Conservation (phyloP, 148 eudicot genomes). For the Arctostaphylos glauca region DNA sequence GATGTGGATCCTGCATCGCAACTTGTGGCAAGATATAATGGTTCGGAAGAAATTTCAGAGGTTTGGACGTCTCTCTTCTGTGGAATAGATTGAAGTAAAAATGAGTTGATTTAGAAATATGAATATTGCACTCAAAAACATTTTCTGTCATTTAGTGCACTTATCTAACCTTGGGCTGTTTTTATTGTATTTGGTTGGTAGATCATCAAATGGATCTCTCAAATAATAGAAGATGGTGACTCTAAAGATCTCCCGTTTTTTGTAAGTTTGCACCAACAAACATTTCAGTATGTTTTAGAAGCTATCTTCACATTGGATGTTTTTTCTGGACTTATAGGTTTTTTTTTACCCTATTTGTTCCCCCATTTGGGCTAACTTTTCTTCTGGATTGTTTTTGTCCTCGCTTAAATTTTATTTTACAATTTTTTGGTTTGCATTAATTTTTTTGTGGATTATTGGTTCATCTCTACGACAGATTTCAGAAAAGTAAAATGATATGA, state of each 20-base stretch:
- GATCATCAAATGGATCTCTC: constrained; percentile 86
- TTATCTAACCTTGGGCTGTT: constrained; percentile 10
- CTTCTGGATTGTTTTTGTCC: too few relatives aligned
- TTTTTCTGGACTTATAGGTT: not conserved
- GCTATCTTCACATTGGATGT: not conserved
- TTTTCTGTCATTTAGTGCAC: not conserved
- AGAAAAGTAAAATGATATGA: too few relatives aligned
- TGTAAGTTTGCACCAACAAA: constrained; percentile 43
- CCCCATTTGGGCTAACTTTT: not conserved
- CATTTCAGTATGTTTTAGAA: not conserved
- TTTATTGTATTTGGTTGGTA: constrained; percentile 26
- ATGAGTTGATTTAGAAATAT: not conserved
- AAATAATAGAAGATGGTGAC: constrained; percentile 86
- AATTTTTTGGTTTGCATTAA: too few relatives aligned
- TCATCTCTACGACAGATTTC: too few relatives aligned
- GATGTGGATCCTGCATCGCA: constrained; percentile 87
- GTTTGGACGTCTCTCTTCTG: constrained; percentile 32
- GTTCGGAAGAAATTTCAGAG: constrained; percentile 64
- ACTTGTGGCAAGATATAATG: constrained; percentile 79
- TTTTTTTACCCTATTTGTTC: not conserved
- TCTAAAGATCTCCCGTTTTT: constrained; percentile 80
- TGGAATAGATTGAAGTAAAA: not conserved
- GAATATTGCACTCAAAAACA: not conserved
- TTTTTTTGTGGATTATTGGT: too few relatives aligned
- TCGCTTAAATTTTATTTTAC: too few relatives aligned